Base-by-base conservation (phyloP, 2,329 filamentous ascomycete genomes). In the Leptographium wingfieldii region DNA sequence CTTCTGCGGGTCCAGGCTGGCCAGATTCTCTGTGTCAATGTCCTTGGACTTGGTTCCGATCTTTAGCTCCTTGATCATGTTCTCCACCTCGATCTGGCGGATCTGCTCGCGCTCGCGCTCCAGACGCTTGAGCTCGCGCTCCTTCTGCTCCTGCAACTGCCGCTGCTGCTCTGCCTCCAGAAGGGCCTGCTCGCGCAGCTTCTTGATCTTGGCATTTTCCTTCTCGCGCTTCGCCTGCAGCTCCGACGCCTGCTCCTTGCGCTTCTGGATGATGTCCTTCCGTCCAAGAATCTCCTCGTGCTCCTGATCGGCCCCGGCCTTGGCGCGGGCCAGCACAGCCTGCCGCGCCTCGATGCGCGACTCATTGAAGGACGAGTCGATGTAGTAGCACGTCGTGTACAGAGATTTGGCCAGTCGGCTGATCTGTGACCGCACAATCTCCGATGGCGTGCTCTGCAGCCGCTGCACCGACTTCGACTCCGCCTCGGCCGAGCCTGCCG, bases 401-500 rank as follows among this genome's bases (percentile, higher is more conserved):
- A 99, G 83, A 43, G 90, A 87, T 77, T 92, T 95, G 59, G 92
- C 89, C 60, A 99, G 81, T 59, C 94, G 90, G 61, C 90, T 90
- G 61, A 99, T 84, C 75, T 97, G 92, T 58, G 92, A 91, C 66
- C 94, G 90, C 62, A 96, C 91, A 73, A 99, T 99, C 75, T 99
- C 94, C 7, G 94, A 92, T 49, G 94, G 94, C 2, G 94, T 99
- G 79, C 90, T 96, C 78, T 99, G 94, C 55, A 99, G 85, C 68
- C 92, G 88, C 77, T 99, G 94, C 46, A 97, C 89, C 57, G 88
- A 88, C 68, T 87, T 86, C 59, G 82, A 80, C 70, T 96, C 92
- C 64, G 79, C 83, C 76, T 97, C 94, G 55, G 92, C 89, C 59
- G 92, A 96, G 62, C 92, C 92, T 63, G 89, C 85, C 60, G 81